Percentiles rank a stretch among this genome's conserved stretches.
These are phyloP conservation scores for Mimosa bimucronata DNA, from an alignment of 306 rosid species.

Conservation along the genomic window DNA sequence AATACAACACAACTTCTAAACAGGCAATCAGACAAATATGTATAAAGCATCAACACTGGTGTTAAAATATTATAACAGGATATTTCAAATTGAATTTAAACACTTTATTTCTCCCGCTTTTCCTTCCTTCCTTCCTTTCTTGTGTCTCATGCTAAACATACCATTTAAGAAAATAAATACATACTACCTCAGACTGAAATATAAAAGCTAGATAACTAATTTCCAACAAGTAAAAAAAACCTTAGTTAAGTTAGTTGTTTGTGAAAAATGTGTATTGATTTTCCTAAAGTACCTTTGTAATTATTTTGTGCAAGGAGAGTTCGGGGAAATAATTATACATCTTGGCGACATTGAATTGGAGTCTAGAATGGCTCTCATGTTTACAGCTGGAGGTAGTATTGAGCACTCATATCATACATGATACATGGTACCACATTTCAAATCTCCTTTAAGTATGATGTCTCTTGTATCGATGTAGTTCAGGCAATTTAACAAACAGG, in stretches of 20 bases:
- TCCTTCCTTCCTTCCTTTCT: not conserved
- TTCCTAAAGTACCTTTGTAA: too few relatives aligned
- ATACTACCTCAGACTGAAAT: not conserved
- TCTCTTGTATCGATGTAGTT: not conserved
- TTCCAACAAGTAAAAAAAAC: too few relatives aligned
- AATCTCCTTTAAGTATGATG: not conserved
- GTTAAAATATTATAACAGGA: not conserved
- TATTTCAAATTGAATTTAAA: not conserved
- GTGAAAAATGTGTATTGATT: too few relatives aligned
- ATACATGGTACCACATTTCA: not conserved
- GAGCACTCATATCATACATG: not conserved
- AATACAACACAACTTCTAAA: not conserved
- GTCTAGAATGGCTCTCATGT: too few relatives aligned
- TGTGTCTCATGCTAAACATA: not conserved
- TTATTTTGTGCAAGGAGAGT: too few relatives aligned
- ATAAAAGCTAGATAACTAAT: too few relatives aligned
- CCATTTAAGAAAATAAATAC: not conserved
- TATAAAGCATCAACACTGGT: not conserved
- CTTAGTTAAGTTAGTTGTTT: too few relatives aligned
- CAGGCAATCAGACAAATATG: not conserved
- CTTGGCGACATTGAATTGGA: too few relatives aligned
- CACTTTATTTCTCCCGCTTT: not conserved
- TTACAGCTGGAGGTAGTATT: too few relatives aligned
- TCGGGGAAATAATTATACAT: too few relatives aligned
- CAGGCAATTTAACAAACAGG: not conserved